Base-by-base conservation (phyloP, 257 asterid species). In the Rhazya stricta region DNA sequence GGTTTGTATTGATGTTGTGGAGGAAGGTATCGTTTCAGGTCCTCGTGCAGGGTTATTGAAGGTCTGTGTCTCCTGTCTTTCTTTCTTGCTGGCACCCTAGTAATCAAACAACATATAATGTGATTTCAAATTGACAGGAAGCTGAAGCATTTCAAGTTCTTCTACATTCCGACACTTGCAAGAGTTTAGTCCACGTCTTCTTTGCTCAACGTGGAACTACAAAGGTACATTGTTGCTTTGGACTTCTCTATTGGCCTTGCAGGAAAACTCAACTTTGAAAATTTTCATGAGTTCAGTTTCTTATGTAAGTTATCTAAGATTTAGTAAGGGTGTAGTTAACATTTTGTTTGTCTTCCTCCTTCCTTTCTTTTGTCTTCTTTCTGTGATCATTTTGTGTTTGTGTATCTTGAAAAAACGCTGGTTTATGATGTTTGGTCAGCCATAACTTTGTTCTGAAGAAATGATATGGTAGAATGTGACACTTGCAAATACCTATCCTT, bases 201-300 rank as follows among this genome's bases (percentile, higher is more conserved):
- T 91, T 95, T 83, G 88, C 99, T 73, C 99, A 89, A 75, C 97
- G 99, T 74, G 97, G 97, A 76, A 92, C 99, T 56, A 84, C 94
- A 36, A 91, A 80, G 99, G 99, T 95, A 30, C 16, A 29, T 12
- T 9, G 19, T 73, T 73, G 68, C 57, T 1, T 56, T 15, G 30
- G 23, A 39, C 13, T 72, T 37, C 12, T 37, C 3, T 11, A 53
- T 23, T 34, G 18, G 27, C 42, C 30, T 15, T 16, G 53, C 69
- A 11, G 56, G 41, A 15, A 57, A n/a, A n/a, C n/a, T n/a, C 23
- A 27, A 73, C 42, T 57, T 73, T 4, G 23, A 41, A 29, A 34
- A 10, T 25, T 61, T 4, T 9, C 0, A 9, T 32, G 10, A 50
- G 4, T 70, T 46, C 13, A 15, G 39, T 70, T 70, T 70, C 57